Evolutionary conservation across 192 early-diverging fungal genomes (phyloP).

Genomic region (Linnemannia exigua): DNA sequence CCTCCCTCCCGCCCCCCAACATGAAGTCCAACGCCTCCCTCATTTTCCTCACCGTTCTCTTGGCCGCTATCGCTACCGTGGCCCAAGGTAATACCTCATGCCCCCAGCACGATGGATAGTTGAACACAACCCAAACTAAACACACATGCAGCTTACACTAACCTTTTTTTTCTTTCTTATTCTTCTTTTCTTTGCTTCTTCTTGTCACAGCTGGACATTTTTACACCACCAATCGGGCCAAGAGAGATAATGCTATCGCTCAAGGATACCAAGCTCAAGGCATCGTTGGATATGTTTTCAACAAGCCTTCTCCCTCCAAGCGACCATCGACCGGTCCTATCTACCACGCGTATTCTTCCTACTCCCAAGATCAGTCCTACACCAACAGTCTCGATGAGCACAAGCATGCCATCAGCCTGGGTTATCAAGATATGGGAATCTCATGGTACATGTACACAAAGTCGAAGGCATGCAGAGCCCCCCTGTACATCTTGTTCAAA

Average conservation of each 20-base stretch:
- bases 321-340: background rate
- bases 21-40: background rate
- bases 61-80: slow-evolving; percentile 5
- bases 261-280: background rate
- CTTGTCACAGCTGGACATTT: slow-evolving; percentile 5
- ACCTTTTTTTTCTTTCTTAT: background rate
- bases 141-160: slow-evolving; percentile 5
- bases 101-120: background rate
- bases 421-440: background rate
- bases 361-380: background rate
- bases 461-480: background rate
- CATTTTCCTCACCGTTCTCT: background rate
- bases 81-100: slow-evolving; percentile 9
- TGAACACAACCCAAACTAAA: background rate
- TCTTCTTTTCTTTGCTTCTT: background rate
- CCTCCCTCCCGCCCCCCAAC: too few species aligned
- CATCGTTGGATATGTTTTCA: background rate
- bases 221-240: slow-evolving; percentile 2
- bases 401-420: background rate
- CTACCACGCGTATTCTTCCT: background rate
- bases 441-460: background rate
- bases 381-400: background rate
- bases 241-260: slow-evolving; percentile 6
- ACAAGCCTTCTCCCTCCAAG: too few species aligned
- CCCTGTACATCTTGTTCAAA: background rate